Evolutionary conservation across 345 rosid genomes (phyloP).

Genomic region (Bruguiera sexangula): DNA sequence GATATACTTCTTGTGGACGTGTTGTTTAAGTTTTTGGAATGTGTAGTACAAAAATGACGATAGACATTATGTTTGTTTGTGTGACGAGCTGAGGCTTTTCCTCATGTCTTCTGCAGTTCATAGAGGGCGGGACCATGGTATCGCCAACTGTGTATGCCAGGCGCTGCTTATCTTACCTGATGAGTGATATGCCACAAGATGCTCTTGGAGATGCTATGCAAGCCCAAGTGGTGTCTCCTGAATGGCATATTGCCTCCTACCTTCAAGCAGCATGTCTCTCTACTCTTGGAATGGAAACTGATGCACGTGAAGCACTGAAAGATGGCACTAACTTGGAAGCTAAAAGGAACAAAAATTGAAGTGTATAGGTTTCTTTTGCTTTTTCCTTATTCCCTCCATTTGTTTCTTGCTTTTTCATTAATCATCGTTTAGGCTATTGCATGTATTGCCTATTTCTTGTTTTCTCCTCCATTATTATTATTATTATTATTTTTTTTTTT

Average conservation of each 20-base stretch:
- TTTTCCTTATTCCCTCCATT: slow-evolving; percentile 15
- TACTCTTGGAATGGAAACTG: slow-evolving; percentile 82
- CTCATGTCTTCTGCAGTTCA: slow-evolving; percentile 39
- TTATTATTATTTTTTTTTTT: not conserved
- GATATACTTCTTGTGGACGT: no score
- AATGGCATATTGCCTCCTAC: slow-evolving; percentile 75
- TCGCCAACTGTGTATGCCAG: slow-evolving; percentile 80
- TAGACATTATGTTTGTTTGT: no score
- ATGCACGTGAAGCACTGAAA: slow-evolving; percentile 73
- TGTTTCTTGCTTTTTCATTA: not conserved
- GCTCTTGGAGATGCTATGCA: slow-evolving; percentile 93
- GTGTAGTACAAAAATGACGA: no score
- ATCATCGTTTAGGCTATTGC: slow-evolving; percentile 3
- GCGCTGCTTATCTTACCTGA: slow-evolving; percentile 77
- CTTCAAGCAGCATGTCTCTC: slow-evolving; percentile 82
- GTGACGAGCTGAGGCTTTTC: not conserved
- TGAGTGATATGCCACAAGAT: slow-evolving; percentile 64
- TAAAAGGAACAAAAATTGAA: slow-evolving; percentile 56
- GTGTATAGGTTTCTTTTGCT: slow-evolving; percentile 40
- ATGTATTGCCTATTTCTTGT: not conserved
- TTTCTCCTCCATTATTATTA: not conserved
- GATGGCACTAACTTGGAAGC: slow-evolving; percentile 76
- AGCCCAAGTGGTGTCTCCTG: slow-evolving; percentile 77
- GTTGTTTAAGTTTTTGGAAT: no score
- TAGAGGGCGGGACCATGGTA: slow-evolving; percentile 72